A percentile compares a stretch with the other conserved stretches of the same genome.
These are phyloP conservation scores for Nitzschia inconspicua DNA, from an alignment of 108 stramenopile species.

Conservation along the genomic window DNA sequence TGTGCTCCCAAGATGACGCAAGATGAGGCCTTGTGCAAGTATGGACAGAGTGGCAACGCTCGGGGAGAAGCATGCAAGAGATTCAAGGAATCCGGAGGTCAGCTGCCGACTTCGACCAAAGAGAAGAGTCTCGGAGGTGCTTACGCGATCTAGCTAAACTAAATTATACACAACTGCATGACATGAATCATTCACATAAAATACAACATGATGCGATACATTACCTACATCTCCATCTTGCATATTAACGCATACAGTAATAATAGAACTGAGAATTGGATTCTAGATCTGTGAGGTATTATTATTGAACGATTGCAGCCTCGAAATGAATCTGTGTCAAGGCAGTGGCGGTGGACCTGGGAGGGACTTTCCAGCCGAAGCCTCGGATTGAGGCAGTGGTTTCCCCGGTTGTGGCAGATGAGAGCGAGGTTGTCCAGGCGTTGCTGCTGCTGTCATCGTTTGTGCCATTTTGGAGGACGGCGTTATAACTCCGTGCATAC, in stretches of 20 bases:
- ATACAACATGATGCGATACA: not conserved
- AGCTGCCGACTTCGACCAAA: constrained; percentile 18
- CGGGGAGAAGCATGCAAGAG: constrained; percentile 60
- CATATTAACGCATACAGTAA: too few species aligned
- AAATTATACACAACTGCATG: not conserved
- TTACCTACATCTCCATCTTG: too few species aligned
- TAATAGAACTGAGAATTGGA: too few species aligned
- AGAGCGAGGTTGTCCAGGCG: not conserved
- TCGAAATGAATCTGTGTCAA: not conserved
- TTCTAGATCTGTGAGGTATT: too few species aligned
- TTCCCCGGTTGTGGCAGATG: too few species aligned
- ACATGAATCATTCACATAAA: not conserved
- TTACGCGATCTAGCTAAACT: constrained; percentile 82
- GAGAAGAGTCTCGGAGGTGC: constrained; percentile 65
- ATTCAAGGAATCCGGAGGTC: constrained; percentile 48
- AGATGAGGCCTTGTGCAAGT: constrained; percentile 52
- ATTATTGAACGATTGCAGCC: too few species aligned
- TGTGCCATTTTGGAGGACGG: constrained; percentile 32
- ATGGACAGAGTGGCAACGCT: constrained; percentile 46
- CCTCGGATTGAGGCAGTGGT: not conserved
- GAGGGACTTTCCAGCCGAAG: not conserved
- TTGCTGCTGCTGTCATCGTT: not conserved
- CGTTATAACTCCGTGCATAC: constrained; percentile 61
- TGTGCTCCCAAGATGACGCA: constrained; percentile 29
- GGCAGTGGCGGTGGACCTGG: not conserved